Percentiles rank a stretch among this genome's conserved stretches.
Evolutionary conservation across 768 basidiomycete species (phyloP).

Genomic region (Galerina marginata): DNA sequence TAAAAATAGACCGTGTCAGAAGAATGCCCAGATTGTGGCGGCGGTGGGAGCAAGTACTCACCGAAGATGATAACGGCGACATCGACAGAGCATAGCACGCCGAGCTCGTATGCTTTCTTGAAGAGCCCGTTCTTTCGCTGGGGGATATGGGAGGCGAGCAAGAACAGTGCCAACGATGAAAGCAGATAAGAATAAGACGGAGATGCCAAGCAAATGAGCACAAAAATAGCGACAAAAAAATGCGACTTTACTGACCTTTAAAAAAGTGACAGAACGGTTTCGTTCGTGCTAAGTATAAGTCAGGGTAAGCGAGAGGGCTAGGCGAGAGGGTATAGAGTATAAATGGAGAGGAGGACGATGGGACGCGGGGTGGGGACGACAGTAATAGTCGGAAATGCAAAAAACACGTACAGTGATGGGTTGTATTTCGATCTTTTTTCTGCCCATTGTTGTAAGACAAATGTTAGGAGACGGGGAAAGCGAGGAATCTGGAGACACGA

Average conservation of each 20-base stretch:
- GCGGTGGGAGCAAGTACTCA: constrained; percentile 18
- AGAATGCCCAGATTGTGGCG: constrained; percentile 19
- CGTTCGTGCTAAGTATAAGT: constrained; percentile 82
- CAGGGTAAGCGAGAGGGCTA: constrained; percentile 42
- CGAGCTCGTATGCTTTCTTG: constrained; percentile 91
- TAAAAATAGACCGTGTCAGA: constrained; percentile 49
- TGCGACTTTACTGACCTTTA: constrained; percentile 65
- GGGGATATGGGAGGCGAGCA: constrained; percentile 3
- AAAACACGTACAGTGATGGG: constrained; percentile 58
- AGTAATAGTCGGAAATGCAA: constrained; percentile 20
- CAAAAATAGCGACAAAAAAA: constrained; percentile 67
- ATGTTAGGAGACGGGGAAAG: constrained; percentile 21
- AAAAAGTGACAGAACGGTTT: constrained; percentile 89
- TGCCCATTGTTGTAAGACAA: constrained; percentile 53
- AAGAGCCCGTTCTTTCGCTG: constrained; percentile 91
- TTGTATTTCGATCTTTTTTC: constrained; percentile 50
- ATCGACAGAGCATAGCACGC: constrained; percentile 88
- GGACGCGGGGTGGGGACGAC: constrained; percentile 19
- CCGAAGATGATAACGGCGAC: constrained; percentile 88
- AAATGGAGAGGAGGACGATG: constrained; percentile 30
- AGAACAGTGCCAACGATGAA: constrained; percentile 17
- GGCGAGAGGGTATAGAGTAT: constrained; percentile 28
- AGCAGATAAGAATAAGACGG: constrained; percentile 36
- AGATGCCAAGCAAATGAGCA: constrained; percentile 48
- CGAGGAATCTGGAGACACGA: constrained; percentile 24